A percentile compares a stretch with the other conserved stretches of the same genome.
Evolutionary conservation across 169 alveolate species (phyloP).

Genomic region (Plasmodium vinckei): DNA sequence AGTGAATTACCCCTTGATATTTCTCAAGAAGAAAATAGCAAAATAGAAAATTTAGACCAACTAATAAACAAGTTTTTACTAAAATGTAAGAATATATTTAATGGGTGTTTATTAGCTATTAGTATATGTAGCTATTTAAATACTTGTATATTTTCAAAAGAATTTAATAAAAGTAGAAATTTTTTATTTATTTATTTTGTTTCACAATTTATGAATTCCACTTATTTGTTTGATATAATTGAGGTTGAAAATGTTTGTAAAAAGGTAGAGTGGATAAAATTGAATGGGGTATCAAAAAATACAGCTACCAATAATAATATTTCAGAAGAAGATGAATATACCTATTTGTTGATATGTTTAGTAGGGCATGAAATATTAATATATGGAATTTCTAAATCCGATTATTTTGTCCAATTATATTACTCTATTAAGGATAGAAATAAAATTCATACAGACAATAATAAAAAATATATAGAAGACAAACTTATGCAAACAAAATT

Average conservation of each 20-base stretch:
- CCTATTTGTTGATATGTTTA: conserved; percentile 28
- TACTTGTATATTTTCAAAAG: conserved; percentile 13
- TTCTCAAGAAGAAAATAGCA: neutral
- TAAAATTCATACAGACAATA: neutral
- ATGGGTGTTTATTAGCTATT: conserved; percentile 30
- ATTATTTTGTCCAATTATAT: conserved; percentile 12
- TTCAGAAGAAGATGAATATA: conserved; percentile 3
- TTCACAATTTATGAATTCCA: conserved; percentile 22
- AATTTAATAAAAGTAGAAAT: conserved; percentile 25
- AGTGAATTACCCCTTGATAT: neutral
- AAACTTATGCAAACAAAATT: conserved; percentile 6
- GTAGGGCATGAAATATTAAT: conserved; percentile 27
- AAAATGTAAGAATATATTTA: conserved; percentile 15
- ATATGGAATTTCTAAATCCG: conserved; percentile 28
- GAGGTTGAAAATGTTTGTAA: conserved; percentile 32
- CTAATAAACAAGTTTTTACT: neutral
- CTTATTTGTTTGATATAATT: conserved; percentile 26
- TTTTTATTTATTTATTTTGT: conserved; percentile 47
- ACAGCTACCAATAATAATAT: neutral
- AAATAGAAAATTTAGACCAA: neutral
- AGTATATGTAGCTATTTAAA: conserved; percentile 55
- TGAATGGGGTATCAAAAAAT: neutral
- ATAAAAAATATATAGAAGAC: neutral
- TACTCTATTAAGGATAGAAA: neutral
- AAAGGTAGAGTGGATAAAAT: conserved; percentile 52